Base-by-base conservation (phyloP, 257 asterid species). In the Forsythia viridissima region DNA sequence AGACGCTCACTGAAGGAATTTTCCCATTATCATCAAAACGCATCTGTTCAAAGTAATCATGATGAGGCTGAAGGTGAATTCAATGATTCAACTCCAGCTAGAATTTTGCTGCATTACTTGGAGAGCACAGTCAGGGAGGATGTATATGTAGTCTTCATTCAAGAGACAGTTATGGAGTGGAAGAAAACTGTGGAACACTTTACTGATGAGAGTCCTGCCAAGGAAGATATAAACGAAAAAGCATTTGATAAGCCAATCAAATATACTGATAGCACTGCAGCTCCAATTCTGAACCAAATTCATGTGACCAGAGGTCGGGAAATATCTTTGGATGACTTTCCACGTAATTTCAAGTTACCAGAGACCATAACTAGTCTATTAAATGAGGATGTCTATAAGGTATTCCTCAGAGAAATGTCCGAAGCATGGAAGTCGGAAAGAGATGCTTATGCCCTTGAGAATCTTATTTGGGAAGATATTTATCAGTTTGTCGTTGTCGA, bases 361-460 rank as follows among this genome's bases (percentile, higher is more conserved):
- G 87, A 82, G 57, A 44, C 69, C n/a, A 61, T 72, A 3, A 79
- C 73, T 44, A 76, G 80, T 76, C 82, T 66, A 46, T 21, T 91
- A 48, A 85, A 68, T 75, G 91, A 84, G 77, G 89, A 87, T 70
- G 78, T 88, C 7, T 77, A 81, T 78, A 52, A 51, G 74, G 82
- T 79, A 9, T 86, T 72, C 81, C 59, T 88, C 8, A 83, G 75
- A 66, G 91, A 88, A 82, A 79, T 82, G 80, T 68, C 80, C 8
- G 74, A 75, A 36, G 76, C 80, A 68, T 77, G 83, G 85, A 77
- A 81, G 82, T 71, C 61, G 38, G 87, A 85, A 79, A 83, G 55
- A 63, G 87, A 86, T 40, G 79, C 52, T 68, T 71, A 6, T 66
- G 79, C 80, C 38, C 18, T 83, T 18, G 86, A 84, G 79, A 69